A percentile compares a stretch with the other conserved stretches of the same genome.
These are phyloP conservation scores for Amanita jacksonii DNA, from an alignment of 768 basidiomycete species.

Conservation along the genomic window DNA sequence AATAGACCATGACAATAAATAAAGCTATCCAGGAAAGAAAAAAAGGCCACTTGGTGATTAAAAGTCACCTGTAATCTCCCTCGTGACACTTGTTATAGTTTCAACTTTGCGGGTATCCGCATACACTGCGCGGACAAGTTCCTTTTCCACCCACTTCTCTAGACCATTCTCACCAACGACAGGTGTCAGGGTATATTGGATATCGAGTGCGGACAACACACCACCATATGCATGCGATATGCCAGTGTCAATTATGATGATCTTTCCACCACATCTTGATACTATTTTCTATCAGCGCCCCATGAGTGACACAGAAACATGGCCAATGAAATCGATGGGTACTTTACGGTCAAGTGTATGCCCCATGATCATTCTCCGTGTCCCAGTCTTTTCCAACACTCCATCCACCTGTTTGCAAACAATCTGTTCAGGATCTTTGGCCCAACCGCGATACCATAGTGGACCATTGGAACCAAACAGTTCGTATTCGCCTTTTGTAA, in stretches of 20 bases:
- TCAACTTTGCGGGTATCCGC: slow-evolving; percentile 39
- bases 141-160: slow-evolving; percentile 48
- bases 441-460: slow-evolving; percentile 94
- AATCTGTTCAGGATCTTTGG: slow-evolving; percentile 56
- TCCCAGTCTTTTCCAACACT: slow-evolving; percentile 68
- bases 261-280: slow-evolving; percentile 80
- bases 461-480: slow-evolving; percentile 77
- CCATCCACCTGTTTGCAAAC: slow-evolving; percentile 65
- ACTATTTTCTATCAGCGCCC: slow-evolving; percentile 52
- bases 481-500: slow-evolving; percentile 56
- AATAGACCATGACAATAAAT: too few species aligned
- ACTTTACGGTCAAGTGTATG: slow-evolving; percentile 89
- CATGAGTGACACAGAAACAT: slow-evolving; percentile 1
- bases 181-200: slow-evolving; percentile 76
- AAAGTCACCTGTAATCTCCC: too few species aligned
- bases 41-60: too few species aligned
- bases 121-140: slow-evolving; percentile 62
- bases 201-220: slow-evolving; percentile 76
- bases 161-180: slow-evolving; percentile 25
- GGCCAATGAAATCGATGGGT: slow-evolving; percentile 3
- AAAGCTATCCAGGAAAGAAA: too few species aligned
- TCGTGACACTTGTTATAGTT: too few species aligned
- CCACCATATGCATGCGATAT: slow-evolving; percentile 97
- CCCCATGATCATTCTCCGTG: slow-evolving; percentile 88
- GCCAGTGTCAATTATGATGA: slow-evolving; percentile 97